A percentile compares a stretch with the other conserved stretches of the same genome.
phyloP scores from a whole-genome alignment of 331 rosid genomes.

The Spiraea crenata region DNA sequence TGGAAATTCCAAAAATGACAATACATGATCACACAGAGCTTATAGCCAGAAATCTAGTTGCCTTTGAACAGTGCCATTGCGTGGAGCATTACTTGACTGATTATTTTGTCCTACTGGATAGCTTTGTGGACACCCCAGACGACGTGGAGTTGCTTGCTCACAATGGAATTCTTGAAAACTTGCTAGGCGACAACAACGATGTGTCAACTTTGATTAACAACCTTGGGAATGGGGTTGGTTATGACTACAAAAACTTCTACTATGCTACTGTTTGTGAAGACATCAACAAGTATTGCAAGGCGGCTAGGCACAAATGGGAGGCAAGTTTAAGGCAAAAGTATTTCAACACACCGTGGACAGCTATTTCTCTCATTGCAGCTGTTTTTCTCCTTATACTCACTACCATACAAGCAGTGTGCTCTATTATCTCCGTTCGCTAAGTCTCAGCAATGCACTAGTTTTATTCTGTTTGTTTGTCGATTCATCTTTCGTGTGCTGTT shows the following conservation, averaged over 20 bases:
- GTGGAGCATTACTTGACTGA: too few species aligned
- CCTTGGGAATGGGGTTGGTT: neutral
- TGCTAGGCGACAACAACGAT: neutral
- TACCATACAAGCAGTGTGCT: conserved; percentile 9
- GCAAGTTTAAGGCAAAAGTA: conserved; percentile 15
- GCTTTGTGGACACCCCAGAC: conserved; percentile 1
- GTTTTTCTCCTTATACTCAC: conserved; percentile 6
- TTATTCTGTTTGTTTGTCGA: neutral
- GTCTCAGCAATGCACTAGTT: neutral
- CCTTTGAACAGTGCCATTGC: too few species aligned
- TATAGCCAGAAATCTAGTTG: too few species aligned
- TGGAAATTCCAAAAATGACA: too few species aligned
- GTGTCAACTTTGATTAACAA: conserved; percentile 8
- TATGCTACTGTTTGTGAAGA: neutral
- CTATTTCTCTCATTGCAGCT: conserved; percentile 19
- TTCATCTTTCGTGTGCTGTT: neutral
- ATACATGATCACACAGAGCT: too few species aligned
- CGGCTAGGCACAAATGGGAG: conserved; percentile 14
- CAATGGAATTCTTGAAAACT: conserved; percentile 14
- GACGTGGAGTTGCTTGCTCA: conserved; percentile 17
- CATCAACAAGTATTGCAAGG: neutral
- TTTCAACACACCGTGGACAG: conserved; percentile 13
- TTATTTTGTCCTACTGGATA: neutral
- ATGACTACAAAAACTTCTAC: neutral
- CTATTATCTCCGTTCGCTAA: neutral